Percentiles rank a stretch among this genome's conserved stretches.
These are phyloP conservation scores for Alternaria brassicae DNA, from an alignment of 2,329 filamentous ascomycete genomes.

Conservation along the genomic window DNA sequence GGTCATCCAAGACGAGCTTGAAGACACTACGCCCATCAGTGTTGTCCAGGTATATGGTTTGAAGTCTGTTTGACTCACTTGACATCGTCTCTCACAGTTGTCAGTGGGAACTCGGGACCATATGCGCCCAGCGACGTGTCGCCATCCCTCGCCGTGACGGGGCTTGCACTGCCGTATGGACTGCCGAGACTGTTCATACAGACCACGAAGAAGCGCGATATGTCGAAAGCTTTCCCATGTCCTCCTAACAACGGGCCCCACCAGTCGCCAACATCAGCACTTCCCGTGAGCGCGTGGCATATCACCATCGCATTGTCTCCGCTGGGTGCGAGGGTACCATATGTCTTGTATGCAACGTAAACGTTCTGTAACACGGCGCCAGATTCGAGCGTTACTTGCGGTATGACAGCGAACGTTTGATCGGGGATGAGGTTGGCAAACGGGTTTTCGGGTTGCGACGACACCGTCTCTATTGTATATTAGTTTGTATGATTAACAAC, in stretches of 20 bases:
- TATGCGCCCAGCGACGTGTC: slow-evolving; percentile 77
- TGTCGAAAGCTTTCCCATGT: slow-evolving; percentile 79
- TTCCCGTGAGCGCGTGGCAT: slow-evolving; percentile 86
- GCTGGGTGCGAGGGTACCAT: slow-evolving; percentile 63
- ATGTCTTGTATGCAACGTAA: slow-evolving; percentile 69
- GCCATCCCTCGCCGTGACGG: slow-evolving; percentile 86
- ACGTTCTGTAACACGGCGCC: slow-evolving; percentile 82
- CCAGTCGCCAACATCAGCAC: slow-evolving; percentile 85
- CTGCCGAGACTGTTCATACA: slow-evolving; percentile 87
- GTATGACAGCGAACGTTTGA: slow-evolving; percentile 85
- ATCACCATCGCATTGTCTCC: slow-evolving; percentile 71
- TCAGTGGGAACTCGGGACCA: slow-evolving; percentile 94
- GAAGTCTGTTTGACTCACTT: slow-evolving; percentile 65
- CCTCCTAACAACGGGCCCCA: slow-evolving; percentile 85
- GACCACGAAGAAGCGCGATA: slow-evolving; percentile 81
- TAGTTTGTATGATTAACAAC: slow-evolving; percentile 18
- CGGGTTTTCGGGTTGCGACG: slow-evolving; percentile 84
- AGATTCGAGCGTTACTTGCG: slow-evolving; percentile 90
- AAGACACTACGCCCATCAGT: slow-evolving; percentile 65
- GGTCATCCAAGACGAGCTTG: slow-evolving; percentile 78
- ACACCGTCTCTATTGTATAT: slow-evolving; percentile 44
- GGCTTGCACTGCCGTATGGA: slow-evolving; percentile 86
- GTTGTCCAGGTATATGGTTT: neutral
- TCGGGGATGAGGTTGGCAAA: slow-evolving; percentile 86
- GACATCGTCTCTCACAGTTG: slow-evolving; percentile 94